Evolutionary conservation across 305 asterid genomes (phyloP), one percentile per base, ranked within the genome.

Genomic region (Coffea humblotiana): DNA sequence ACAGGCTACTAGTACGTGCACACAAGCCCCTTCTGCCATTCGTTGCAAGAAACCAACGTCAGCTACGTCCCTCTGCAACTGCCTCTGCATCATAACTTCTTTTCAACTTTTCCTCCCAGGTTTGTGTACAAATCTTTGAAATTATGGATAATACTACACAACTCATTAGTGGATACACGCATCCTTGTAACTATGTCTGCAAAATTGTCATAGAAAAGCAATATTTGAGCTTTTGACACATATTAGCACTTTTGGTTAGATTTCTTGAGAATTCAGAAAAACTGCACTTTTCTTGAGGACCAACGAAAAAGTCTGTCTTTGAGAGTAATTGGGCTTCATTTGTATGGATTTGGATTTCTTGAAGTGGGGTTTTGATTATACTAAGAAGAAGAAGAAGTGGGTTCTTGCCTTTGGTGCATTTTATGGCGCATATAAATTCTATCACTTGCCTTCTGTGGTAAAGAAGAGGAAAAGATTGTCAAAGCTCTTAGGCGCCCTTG

Each of bases 371-470:
- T 72, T 91, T 56, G 82, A 61, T 64, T 85, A 80, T 52, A 72
- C 89, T 8, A 82, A 79, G 79, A 90, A 77, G 81, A 89, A 84
- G 82, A 88, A 79, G 81, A 91, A 82, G 68, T 93, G 85, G 90
- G 81, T 83, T 60, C 71, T 89, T 83, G 81, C 84, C 51, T 49
- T 88, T 25, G 93, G 90, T 72, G 92, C 88, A 74, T 75, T 93
- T 78, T 94, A 91, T 82, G 89, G 90, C 2, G 90, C 84, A 13
- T 88, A 89, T 69, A 89, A 71, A 77, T 79, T 88, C 43, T 89
- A 89, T 86, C 84, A 80, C 75, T 87, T 74, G 54, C 95, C 97
- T 66, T 87, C 87, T 75, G 83, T 94, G 68, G 91, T 82, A 52
- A 86, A 81, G 80, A 91, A 89, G 83, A 90, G 93, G 85, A 79